These are phyloP conservation scores for Pichia sp. DNA, from an alignment of 1,139 yeast genomes.

Conservation along the genomic window DNA sequence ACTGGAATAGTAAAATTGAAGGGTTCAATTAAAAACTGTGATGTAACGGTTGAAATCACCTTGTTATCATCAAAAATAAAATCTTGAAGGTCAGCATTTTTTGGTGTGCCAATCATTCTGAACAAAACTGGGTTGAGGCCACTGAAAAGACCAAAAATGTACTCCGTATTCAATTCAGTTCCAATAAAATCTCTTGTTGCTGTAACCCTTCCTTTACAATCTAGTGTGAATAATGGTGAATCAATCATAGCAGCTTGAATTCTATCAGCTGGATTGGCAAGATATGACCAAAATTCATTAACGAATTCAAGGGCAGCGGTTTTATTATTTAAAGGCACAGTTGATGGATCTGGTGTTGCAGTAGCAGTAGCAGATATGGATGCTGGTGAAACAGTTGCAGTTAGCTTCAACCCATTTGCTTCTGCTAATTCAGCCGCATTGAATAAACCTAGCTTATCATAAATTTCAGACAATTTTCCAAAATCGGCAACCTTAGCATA, in stretches of 20 bases:
- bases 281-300: neutral
- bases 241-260: neutral
- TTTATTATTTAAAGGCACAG: neutral
- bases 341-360: neutral
- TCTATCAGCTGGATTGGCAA: neutral
- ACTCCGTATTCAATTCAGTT: neutral
- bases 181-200: neutral
- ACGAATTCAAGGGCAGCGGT: neutral
- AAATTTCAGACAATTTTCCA: neutral
- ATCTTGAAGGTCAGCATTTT: neutral
- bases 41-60: neutral
- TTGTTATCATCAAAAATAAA: constrained; percentile 1
- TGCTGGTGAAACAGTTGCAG: constrained; percentile 2
- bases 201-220: neutral
- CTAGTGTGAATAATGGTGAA: neutral
- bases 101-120: constrained; percentile 1
- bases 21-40: neutral
- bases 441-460: neutral
- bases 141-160: neutral
- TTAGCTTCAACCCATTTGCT: neutral
- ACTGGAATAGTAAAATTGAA: constrained; percentile 1
- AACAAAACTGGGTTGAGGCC: neutral
- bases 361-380: too few species aligned
- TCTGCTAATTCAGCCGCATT: neutral
- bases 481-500: neutral